Conservation (phyloP, 208 protist species). For the Trypanosoma conorhini region DNA sequence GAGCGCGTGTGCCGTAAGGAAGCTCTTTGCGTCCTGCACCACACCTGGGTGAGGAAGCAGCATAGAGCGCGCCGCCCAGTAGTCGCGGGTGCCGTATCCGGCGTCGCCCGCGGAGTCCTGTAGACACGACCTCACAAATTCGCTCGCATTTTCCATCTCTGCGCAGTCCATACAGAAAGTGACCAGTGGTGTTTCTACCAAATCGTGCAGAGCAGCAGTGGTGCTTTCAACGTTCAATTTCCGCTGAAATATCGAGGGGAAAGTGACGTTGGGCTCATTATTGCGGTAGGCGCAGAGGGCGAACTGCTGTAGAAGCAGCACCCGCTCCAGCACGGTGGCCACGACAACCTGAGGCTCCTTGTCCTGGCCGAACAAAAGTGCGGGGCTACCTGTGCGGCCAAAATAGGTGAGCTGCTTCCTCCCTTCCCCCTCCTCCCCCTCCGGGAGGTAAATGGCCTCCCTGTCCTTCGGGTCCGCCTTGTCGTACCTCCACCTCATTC, state of each 20-base stretch:
- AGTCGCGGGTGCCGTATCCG: slow-evolving; percentile 46
- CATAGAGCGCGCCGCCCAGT: slow-evolving; percentile 55
- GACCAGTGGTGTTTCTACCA: slow-evolving; percentile 48
- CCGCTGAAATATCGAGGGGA: slow-evolving; percentile 18
- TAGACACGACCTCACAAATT: slow-evolving; percentile 32
- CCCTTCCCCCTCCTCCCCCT: slow-evolving; percentile 1
- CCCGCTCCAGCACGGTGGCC: slow-evolving; percentile 1
- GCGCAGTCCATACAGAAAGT: slow-evolving; percentile 46
- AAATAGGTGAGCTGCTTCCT: slow-evolving; percentile 11
- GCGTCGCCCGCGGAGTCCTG: neutral
- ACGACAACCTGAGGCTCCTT: neutral
- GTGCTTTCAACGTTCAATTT: neutral
- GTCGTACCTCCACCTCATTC: slow-evolving; percentile 25
- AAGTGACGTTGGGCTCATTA: slow-evolving; percentile 26
- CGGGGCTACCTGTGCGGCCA: slow-evolving; percentile 15
- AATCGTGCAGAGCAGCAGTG: slow-evolving; percentile 25
- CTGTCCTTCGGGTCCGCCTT: neutral
- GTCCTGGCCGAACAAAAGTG: slow-evolving; percentile 1
- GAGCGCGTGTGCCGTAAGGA: slow-evolving; percentile 20
- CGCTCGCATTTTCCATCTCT: slow-evolving; percentile 2
- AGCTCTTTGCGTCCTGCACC: slow-evolving; percentile 31
- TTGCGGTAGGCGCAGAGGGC: slow-evolving; percentile 48
- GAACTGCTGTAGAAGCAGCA: slow-evolving; percentile 16
- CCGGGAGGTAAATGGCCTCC: slow-evolving; percentile 10
- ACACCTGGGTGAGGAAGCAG: slow-evolving; percentile 31